Evolutionary conservation across 176 grass and related monocot genomes (phyloP).

Genomic region (Oryza punctata): DNA sequence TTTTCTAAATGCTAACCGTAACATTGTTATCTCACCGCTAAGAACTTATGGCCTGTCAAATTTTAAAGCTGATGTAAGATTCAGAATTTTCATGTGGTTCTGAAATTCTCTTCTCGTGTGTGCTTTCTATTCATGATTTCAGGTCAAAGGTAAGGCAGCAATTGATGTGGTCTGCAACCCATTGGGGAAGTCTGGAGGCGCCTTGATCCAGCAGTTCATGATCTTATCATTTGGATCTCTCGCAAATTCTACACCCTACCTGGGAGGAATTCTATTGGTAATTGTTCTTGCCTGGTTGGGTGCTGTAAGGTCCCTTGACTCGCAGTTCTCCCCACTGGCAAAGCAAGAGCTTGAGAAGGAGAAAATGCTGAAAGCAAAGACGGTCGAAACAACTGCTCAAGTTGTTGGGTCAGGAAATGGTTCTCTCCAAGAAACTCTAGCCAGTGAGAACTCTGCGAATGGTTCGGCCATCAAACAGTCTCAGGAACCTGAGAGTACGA

Average conservation of each 20-base stretch:
- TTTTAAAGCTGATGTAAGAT: not conserved
- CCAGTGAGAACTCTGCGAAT: constrained; percentile 45
- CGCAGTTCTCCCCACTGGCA: constrained; percentile 89
- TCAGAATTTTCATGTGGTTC: not conserved
- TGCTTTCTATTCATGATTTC: constrained; percentile 20
- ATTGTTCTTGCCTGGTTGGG: constrained; percentile 90
- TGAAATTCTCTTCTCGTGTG: constrained; percentile 10
- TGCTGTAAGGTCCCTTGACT: constrained; percentile 80
- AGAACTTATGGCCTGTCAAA: not conserved
- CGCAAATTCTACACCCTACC: constrained; percentile 88
- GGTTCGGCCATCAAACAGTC: constrained; percentile 35
- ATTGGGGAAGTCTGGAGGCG: constrained; percentile 95
- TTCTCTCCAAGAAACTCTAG: constrained; percentile 50
- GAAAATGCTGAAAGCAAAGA: constrained; percentile 57
- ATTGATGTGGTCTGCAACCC: constrained; percentile 99
- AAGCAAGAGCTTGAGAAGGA: constrained; percentile 88
- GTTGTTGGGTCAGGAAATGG: constrained; percentile 42
- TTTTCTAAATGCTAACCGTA: not conserved
- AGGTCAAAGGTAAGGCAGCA: constrained; percentile 98
- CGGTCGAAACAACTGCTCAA: constrained; percentile 44
- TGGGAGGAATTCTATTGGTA: constrained; percentile 90
- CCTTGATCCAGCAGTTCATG: constrained; percentile 99
- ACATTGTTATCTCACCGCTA: not conserved
- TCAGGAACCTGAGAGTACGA: constrained; percentile 52
- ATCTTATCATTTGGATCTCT: constrained; percentile 95